These are phyloP conservation scores for Paecilomyces formosus DNA, from an alignment of 2,329 filamentous ascomycete species.

Conservation along the genomic window DNA sequence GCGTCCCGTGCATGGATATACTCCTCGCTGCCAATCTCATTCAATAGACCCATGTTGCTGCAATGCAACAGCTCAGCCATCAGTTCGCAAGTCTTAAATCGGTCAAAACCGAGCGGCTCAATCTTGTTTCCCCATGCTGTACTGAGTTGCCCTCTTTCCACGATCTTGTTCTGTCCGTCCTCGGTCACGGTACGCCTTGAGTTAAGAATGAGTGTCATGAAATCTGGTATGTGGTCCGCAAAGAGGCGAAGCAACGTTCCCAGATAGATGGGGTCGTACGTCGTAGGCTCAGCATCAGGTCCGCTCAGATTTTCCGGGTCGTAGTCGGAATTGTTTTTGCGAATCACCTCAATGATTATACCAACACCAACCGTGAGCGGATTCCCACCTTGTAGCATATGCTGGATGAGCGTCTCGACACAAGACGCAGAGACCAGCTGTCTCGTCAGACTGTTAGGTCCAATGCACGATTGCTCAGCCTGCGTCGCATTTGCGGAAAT, in stretches of 20 bases:
- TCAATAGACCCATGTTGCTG: slow-evolving; percentile 95
- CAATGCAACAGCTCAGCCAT: slow-evolving; percentile 98
- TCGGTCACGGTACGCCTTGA: slow-evolving; percentile 53
- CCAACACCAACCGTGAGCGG: slow-evolving; percentile 92
- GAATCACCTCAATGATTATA: slow-evolving; percentile 95
- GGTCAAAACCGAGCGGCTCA: slow-evolving; percentile 90
- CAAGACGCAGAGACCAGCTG: slow-evolving; percentile 85
- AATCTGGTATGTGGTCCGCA: slow-evolving; percentile 83
- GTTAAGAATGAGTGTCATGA: slow-evolving; percentile 84
- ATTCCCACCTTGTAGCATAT: slow-evolving; percentile 92
- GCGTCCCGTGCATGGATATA: slow-evolving; percentile 72
- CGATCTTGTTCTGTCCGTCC: slow-evolving; percentile 50
- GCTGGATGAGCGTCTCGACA: slow-evolving; percentile 73
- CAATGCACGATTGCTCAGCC: slow-evolving; percentile 97
- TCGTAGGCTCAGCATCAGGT: slow-evolving; percentile 70
- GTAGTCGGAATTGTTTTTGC: slow-evolving; percentile 99
- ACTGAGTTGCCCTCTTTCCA: slow-evolving; percentile 65
- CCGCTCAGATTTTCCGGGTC: slow-evolving; percentile 85
- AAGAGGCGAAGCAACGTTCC: slow-evolving; percentile 85
- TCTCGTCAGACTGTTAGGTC: slow-evolving; percentile 90
- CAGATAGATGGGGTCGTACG: slow-evolving; percentile 88
- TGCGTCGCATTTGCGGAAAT: slow-evolving; percentile 97
- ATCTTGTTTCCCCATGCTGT: slow-evolving; percentile 88
- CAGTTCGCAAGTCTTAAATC: slow-evolving; percentile 97
- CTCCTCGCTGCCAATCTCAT: slow-evolving; percentile 82